phyloP scores from a whole-genome alignment of 495 filamentous ascomycete genomes.

The Tuber melanosporum region DNA sequence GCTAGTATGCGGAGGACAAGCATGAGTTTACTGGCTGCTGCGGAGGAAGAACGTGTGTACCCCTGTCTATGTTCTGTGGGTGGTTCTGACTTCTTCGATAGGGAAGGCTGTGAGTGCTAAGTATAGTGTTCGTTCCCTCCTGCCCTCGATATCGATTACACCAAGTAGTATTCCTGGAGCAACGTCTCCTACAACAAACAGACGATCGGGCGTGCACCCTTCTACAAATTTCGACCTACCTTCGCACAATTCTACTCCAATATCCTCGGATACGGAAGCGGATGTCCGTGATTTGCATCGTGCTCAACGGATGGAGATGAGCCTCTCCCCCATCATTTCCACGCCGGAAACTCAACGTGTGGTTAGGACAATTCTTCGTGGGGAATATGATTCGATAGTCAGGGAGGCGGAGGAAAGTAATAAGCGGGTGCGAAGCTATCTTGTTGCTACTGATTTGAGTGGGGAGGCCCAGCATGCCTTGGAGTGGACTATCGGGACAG shows the following conservation, averaged over 20 bases:
- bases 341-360: conserved; percentile 69
- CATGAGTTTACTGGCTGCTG: conserved; percentile 58
- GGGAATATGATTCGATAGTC: conserved; percentile 67
- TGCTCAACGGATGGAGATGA: conserved; percentile 75
- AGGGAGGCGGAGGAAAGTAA: conserved; percentile 68
- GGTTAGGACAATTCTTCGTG: conserved; percentile 80
- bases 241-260: conserved; percentile 66
- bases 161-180: conserved; percentile 43
- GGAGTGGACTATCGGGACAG: conserved; percentile 94
- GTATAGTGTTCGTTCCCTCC: conserved; percentile 53
- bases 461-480: conserved; percentile 89
- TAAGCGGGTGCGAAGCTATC: conserved; percentile 72
- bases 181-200: conserved; percentile 33
- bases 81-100: conserved; percentile 24
- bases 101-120: conserved; percentile 42
- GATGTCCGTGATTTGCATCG: conserved; percentile 75
- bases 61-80: background rate
- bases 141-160: conserved; percentile 59
- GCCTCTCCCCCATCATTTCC: conserved; percentile 67
- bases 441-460: conserved; percentile 87
- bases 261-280: conserved; percentile 78
- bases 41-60: conserved; percentile 71
- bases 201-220: conserved; percentile 62
- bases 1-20: conserved; percentile 41
- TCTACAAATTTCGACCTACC: conserved; percentile 68